Evolutionary conservation across 2,329 filamentous ascomycete genomes (phyloP).

Genomic region (Madurella fahalii): DNA sequence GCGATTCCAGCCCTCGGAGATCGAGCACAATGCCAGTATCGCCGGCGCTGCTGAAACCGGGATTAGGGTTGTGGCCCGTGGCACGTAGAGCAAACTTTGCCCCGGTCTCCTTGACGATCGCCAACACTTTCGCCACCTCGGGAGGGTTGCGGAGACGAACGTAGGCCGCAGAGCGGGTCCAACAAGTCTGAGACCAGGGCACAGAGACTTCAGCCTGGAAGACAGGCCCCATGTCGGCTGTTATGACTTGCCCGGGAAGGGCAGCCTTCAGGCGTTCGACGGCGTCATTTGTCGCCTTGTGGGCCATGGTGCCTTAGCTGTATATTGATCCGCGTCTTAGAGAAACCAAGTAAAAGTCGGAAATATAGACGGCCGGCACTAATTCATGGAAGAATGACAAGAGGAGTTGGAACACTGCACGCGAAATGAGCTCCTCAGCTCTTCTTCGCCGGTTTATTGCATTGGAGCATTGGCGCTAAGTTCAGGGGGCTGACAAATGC

Average conservation of each 20-base stretch:
- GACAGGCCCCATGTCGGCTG: background rate
- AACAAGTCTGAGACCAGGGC: background rate
- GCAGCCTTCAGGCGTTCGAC: background rate
- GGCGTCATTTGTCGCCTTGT: background rate
- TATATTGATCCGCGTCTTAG: background rate
- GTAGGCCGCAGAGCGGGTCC: background rate
- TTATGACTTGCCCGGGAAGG: background rate
- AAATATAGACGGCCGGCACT: no score
- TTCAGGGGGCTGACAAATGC: no score
- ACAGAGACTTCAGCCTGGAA: no score
- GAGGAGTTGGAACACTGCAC: no score
- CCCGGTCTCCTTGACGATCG: background rate
- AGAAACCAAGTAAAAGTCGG: no score
- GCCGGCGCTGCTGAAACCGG: background rate
- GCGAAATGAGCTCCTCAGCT: no score
- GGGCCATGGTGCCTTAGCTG: background rate
- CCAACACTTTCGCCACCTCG: background rate
- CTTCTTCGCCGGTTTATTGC: no score
- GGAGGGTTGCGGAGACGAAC: background rate
- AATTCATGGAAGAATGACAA: no score
- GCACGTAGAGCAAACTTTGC: background rate
- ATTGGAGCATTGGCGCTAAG: no score
- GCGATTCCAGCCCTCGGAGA: background rate
- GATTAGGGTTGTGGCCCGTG: slow-evolving; percentile 1
- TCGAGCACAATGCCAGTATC: background rate